phyloP scores from a whole-genome alignment of 2,329 filamentous ascomycete genomes.

The Venturia aucupariae region DNA sequence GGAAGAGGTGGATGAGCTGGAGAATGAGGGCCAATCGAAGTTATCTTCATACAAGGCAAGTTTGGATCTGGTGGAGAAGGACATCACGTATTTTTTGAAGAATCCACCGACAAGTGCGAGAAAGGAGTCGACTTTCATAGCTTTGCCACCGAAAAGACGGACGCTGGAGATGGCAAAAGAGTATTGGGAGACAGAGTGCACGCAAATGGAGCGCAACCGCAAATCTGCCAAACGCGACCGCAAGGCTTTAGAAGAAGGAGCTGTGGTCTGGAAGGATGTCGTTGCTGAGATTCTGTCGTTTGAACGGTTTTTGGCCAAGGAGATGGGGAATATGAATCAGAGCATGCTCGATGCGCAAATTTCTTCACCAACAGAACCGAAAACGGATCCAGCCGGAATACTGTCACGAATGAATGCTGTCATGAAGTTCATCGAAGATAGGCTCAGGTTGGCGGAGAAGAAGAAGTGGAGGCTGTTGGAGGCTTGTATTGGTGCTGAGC shows the following conservation, averaged over 20 bases:
- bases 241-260: constrained; percentile 58
- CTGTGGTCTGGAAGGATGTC: constrained; percentile 55
- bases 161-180: constrained; percentile 62
- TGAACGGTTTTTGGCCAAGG: constrained; percentile 51
- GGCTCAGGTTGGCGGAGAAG: constrained; percentile 46
- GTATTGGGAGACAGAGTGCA: constrained; percentile 60
- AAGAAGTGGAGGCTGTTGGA: constrained; percentile 66
- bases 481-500: constrained; percentile 64
- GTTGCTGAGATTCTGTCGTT: constrained; percentile 53
- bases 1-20: constrained; percentile 51
- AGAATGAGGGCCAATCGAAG: constrained; percentile 60
- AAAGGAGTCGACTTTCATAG: constrained; percentile 42
- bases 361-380: background rate
- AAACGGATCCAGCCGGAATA: constrained; percentile 24
- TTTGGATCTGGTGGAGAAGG: constrained; percentile 54
- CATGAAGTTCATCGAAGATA: constrained; percentile 46
- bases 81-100: constrained; percentile 50
- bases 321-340: constrained; percentile 24
- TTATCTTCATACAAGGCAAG: constrained; percentile 62
- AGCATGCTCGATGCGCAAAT: constrained; percentile 17
- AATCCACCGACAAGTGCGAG: constrained; percentile 40
- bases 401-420: constrained; percentile 49
- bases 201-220: constrained; percentile 46
- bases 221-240: constrained; percentile 51
- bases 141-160: constrained; percentile 53